Conservation (phyloP, 352 stramenopile genomes). For the Globisporangium barbulae region DNA sequence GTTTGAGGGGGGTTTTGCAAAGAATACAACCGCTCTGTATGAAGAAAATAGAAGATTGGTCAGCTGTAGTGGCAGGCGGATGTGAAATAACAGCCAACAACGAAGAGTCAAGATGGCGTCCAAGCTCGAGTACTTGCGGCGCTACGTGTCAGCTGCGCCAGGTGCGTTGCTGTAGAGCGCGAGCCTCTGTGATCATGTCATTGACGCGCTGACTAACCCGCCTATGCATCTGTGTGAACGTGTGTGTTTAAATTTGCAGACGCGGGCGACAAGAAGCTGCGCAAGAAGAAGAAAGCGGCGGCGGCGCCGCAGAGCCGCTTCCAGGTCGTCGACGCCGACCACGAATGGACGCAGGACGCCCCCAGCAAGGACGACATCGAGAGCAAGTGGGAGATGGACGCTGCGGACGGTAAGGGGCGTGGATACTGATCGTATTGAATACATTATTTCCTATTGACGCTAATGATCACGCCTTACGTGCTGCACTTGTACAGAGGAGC, state of each 20-base stretch:
- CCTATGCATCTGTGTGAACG: neutral
- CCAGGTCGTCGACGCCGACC: constrained; percentile 58
- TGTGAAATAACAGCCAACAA: neutral
- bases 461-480: neutral
- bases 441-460: neutral
- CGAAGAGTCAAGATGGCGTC: constrained; percentile 28
- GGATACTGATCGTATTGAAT: neutral
- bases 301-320: constrained; percentile 19
- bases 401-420: constrained; percentile 34
- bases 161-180: constrained; percentile 20
- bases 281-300: constrained; percentile 38
- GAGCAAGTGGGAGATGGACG: constrained; percentile 60
- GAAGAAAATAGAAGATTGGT: no score
- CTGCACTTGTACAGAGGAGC: constrained; percentile 21
- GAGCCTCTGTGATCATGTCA: constrained; percentile 2
- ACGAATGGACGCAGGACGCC: constrained; percentile 49
- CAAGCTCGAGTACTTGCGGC: constrained; percentile 81
- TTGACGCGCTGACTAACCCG: neutral
- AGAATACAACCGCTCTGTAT: no score
- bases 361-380: constrained; percentile 48
- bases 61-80: neutral
- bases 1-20: no score
- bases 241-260: constrained; percentile 8
- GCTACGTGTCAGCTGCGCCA: constrained; percentile 49
- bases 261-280: constrained; percentile 47